Evolutionary conservation across 768 basidiomycete genomes (phyloP), one percentile per base, ranked within the genome.

Genomic region (Macrolepiota dolichaula): DNA sequence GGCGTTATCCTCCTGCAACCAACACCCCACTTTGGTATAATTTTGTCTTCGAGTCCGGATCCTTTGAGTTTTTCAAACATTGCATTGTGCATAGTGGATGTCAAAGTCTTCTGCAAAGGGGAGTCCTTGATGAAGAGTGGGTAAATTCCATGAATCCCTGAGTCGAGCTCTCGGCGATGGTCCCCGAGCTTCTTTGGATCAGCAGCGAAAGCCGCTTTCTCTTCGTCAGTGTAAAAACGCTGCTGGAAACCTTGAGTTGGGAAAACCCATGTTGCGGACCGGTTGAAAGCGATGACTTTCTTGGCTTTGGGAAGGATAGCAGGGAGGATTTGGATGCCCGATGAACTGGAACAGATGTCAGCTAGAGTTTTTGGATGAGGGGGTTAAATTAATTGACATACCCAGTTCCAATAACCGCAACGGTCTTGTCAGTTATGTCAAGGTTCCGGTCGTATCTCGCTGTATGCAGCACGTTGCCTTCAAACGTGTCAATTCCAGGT

Each of bases 21-120:
- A 0, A 75, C 67, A 15, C 64, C 67, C 62, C 69, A 75, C 19
- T 60, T 64, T 0, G 73, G 73, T 12, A 74, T 66, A 32, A 75
- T 50, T 42, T 74, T 67, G 17, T 77, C 74, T 15, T 74, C 73
- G 44, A 85, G 79, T 54, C 74, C 78, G 64, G 74, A 71, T 12
- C 72, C 73, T 17, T 62, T 50, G 6, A 85, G 69, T 58, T 75
- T 77, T 53, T 72, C 69, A 40, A 69, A 63, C 80, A 84, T 83
- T 40, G 70, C 62, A 11, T 65, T 67, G 9, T 59, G 62, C 63
- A 78, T 68, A 1, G 55, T 53, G 13, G 46, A 62, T 1, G 62
- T 67, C 0, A 64, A 64, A 4, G 59, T 65, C 53, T 64, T 56
- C 63, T 81, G 79, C 52, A 72, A 63, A 0, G 63, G 62, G 2